Evolutionary conservation across 768 basidiomycete genomes (phyloP), one percentile per base, ranked within the genome.

Genomic region (Gloeostereum incarnatum): DNA sequence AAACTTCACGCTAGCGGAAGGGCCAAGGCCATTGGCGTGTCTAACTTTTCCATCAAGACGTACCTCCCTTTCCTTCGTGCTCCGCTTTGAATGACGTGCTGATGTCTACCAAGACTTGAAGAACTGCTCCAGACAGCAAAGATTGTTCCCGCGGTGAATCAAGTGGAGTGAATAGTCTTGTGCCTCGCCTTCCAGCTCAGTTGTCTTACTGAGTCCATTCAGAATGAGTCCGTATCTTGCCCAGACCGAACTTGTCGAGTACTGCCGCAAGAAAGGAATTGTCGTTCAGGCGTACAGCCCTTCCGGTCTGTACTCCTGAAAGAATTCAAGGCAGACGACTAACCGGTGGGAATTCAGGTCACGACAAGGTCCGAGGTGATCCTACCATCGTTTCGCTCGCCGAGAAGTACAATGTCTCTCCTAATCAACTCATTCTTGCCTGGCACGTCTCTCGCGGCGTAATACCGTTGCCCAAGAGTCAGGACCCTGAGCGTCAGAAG

Each of bases 31-130:
- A 72, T 77, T 42, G 74, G 75, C 0, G 71, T 78, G 30, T 71
- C 69, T 50, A 78, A 78, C 51, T 78, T 77, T 48, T 73, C 71
- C 4, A 56, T 73, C 40, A 72, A 75, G 48, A 74, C 62, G 71
- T 73, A 39, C 7, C 64, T 51, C 5, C 16, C 18, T 3, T 5
- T n/a, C 3, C 19, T n/a, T 35, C 24, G n/a, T 25, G 16, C 11
- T 40, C 5, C 13, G 8, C 18, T 19, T 2, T n/a, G n/a, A n/a
- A n/a, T n/a, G n/a, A n/a, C 2, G 14, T 26, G 9, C 19, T 22
- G 5, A 31, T 17, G 14, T n/a, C 41, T 31, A 42, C 43, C 31
- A 40, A 68, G 65, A 6, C 54, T 69, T 7, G 60, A 65, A 22
- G 47, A 63, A 23, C 56, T 71, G 6, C 48, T 63, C n/a, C 55